phyloP scores from a whole-genome alignment of 768 basidiomycete species.

The Suillus weaverae region DNA sequence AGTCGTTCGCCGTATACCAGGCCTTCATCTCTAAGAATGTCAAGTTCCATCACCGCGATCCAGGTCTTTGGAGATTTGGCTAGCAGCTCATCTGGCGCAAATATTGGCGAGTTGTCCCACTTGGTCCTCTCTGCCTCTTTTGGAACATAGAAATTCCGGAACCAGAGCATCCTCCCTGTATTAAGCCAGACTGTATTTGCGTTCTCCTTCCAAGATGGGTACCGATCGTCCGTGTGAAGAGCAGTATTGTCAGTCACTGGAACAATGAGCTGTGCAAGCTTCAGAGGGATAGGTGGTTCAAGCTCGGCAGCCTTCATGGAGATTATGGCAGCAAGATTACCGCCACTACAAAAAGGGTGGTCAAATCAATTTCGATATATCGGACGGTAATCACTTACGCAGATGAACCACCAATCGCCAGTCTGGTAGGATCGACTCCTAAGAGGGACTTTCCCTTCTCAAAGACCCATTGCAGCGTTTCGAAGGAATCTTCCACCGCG shows the following conservation, averaged over 20 bases:
- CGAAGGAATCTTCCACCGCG: conserved; percentile 33
- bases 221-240: conserved; percentile 34
- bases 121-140: conserved; percentile 57
- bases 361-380: not conserved
- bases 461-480: conserved; percentile 37
- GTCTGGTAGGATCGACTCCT: conserved; percentile 45
- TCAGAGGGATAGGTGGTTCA: conserved; percentile 50
- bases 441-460: conserved; percentile 48
- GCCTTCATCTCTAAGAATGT: conserved; percentile 71
- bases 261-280: conserved; percentile 68
- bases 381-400: conserved; percentile 40
- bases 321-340: conserved; percentile 68
- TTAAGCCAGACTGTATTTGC: conserved; percentile 60
- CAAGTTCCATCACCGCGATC: conserved; percentile 67
- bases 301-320: conserved; percentile 60
- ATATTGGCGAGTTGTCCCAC: conserved; percentile 73
- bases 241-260: conserved; percentile 79
- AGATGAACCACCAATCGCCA: conserved; percentile 75
- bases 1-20: conserved; percentile 63
- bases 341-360: conserved; percentile 50
- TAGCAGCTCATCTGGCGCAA: conserved; percentile 60
- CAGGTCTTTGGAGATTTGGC: conserved; percentile 56
- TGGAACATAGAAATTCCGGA: conserved; percentile 66
- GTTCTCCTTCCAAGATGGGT: conserved; percentile 60
- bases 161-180: conserved; percentile 72